These are phyloP conservation scores for Daldinia eschscholtzii DNA, from an alignment of 2,329 filamentous ascomycete genomes.

Conservation along the genomic window DNA sequence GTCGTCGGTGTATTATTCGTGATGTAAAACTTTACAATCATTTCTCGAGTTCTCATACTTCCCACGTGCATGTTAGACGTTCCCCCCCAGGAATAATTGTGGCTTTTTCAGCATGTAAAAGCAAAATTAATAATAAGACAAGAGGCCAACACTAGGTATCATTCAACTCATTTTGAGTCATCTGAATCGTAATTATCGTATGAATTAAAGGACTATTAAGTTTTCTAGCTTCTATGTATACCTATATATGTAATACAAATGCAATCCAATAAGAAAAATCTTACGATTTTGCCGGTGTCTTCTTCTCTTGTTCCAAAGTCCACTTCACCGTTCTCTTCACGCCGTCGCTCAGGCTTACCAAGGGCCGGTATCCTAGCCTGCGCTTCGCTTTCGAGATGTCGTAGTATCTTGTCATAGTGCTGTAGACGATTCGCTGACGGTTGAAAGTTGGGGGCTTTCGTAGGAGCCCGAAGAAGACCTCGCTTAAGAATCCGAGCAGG, in stretches of 20 bases:
- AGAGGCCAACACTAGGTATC: neutral
- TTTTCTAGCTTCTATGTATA: conserved; percentile 1
- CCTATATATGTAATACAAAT: neutral
- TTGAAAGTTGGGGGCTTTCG: conserved; percentile 69
- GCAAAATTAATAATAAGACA: no score
- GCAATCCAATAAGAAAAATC: neutral
- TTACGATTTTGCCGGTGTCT: conserved; percentile 40
- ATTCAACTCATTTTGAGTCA: neutral
- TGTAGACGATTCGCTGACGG: conserved; percentile 72
- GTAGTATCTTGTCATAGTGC: conserved; percentile 82
- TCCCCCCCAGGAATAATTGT: no score
- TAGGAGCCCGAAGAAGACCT: conserved; percentile 64
- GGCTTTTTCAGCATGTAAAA: no score
- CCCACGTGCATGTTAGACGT: no score
- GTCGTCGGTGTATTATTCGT: neutral
- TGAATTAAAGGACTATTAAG: conserved; percentile 19
- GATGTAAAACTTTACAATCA: no score
- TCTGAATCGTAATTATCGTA: conserved; percentile 7
- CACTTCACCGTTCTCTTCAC: conserved; percentile 66
- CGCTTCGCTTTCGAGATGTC: conserved; percentile 80
- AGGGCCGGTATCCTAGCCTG: conserved; percentile 76
- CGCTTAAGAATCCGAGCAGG: conserved; percentile 65
- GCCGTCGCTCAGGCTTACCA: conserved; percentile 76
- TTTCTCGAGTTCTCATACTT: neutral
- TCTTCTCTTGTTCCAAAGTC: conserved; percentile 66